Conservation (phyloP, 768 basidiomycete species). For the Phlebiopsis flavidoalba region DNA sequence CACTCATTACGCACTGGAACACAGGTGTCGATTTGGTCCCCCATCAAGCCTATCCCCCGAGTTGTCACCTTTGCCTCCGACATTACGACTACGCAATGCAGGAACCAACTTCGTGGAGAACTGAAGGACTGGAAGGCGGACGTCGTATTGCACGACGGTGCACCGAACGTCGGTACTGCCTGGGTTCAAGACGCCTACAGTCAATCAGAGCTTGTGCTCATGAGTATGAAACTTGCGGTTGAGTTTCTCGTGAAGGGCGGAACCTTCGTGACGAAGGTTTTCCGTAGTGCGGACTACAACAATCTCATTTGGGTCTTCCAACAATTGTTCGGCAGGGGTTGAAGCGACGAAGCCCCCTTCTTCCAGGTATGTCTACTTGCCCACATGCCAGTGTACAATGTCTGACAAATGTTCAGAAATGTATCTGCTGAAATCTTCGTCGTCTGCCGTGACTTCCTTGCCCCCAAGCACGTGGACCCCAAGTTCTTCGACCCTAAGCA, state of each 20-base stretch:
- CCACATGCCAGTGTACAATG: not conserved
- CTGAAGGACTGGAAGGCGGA: constrained; percentile 99
- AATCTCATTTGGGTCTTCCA: constrained; percentile 98
- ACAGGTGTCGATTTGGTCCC: constrained; percentile 90
- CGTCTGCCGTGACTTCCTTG: constrained; percentile 91
- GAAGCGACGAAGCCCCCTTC: constrained; percentile 99
- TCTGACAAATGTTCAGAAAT: constrained; percentile 52
- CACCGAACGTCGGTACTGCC: constrained; percentile 97
- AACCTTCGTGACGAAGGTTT: constrained; percentile 96
- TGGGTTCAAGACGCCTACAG: constrained; percentile 99
- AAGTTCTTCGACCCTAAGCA: constrained; percentile 97
- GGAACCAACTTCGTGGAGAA: constrained; percentile 78
- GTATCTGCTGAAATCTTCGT: constrained; percentile 99
- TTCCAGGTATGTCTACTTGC: constrained; percentile 61
- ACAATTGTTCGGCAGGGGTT: constrained; percentile 91
- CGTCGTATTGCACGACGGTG: constrained; percentile 96
- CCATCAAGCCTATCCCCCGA: constrained; percentile 93
- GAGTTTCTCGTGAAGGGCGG: constrained; percentile 93
- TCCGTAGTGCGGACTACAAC: constrained; percentile 97
- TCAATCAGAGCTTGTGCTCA: constrained; percentile 94
- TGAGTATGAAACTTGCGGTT: constrained; percentile 91
- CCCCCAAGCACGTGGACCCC: constrained; percentile 93
- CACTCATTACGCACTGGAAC: not conserved
- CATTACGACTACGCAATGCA: constrained; percentile 90
- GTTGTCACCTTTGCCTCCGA: constrained; percentile 90